These are phyloP conservation scores for Astragalus membranaceus DNA, from an alignment of 306 rosid species.

Conservation along the genomic window DNA sequence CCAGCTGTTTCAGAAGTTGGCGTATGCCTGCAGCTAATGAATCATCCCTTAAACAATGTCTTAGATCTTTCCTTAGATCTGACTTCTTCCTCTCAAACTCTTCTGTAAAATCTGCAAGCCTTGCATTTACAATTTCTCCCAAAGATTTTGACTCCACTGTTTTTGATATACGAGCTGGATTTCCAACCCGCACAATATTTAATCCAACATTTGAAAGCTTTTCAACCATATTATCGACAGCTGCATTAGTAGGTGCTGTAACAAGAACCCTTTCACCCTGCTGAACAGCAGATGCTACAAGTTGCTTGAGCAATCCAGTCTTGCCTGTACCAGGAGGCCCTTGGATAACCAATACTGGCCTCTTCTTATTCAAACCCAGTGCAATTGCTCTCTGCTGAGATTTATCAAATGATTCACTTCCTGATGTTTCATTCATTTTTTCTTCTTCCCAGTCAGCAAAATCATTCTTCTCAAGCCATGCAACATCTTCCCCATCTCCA, in stretches of 20 bases:
- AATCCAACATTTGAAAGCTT: conserved; percentile 52
- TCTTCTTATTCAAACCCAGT: conserved; percentile 60
- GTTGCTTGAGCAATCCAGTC: conserved; percentile 69
- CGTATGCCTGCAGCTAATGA: conserved; percentile 87
- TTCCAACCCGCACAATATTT: conserved; percentile 73
- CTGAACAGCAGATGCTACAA: conserved; percentile 53
- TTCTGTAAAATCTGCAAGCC: conserved; percentile 46
- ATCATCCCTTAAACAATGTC: conserved; percentile 67
- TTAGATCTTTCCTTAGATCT: conserved; percentile 69
- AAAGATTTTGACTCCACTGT: conserved; percentile 64
- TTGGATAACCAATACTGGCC: conserved; percentile 69
- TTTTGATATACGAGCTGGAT: conserved; percentile 72
- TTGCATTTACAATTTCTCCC: conserved; percentile 62
- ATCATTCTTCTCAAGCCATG: conserved; percentile 54
- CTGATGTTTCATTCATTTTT: conserved; percentile 23
- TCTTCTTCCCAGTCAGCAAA: conserved; percentile 50
- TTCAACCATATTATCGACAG: conserved; percentile 81
- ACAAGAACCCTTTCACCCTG: conserved; percentile 83
- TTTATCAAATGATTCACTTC: conserved; percentile 38
- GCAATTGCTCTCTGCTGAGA: conserved; percentile 60
- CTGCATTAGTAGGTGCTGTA: conserved; percentile 86
- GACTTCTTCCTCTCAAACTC: conserved; percentile 81
- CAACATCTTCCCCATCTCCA: conserved; percentile 64
- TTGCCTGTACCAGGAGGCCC: conserved; percentile 94
- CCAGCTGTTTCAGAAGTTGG: conserved; percentile 72